These are phyloP conservation scores for Bryoerythrophyllum caledonicum DNA, from an alignment of 225 moss, liverwort and hornwort genomes.

Conservation along the genomic window DNA sequence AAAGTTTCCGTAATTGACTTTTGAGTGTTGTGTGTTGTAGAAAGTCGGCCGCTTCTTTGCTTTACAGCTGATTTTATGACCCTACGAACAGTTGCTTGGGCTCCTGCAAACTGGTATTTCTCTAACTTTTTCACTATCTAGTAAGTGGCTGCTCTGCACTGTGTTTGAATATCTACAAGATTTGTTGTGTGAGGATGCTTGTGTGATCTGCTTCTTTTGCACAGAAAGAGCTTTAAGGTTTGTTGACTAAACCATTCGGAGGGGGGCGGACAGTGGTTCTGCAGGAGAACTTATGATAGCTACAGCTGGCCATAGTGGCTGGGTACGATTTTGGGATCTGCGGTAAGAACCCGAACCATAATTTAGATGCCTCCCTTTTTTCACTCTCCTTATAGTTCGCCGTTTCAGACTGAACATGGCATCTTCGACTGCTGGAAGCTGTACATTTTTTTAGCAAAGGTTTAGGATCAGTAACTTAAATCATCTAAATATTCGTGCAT, in stretches of 20 bases:
- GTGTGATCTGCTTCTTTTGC: not conserved
- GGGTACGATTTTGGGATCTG: slow-evolving; percentile 92
- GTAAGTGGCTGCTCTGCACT: slow-evolving; percentile 7
- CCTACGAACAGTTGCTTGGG: slow-evolving; percentile 89
- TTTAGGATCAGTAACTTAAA: not conserved
- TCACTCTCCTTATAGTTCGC: not conserved
- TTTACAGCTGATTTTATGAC: slow-evolving; percentile 88
- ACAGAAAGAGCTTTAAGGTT: not conserved
- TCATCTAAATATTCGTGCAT: not conserved
- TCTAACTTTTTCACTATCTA: slow-evolving; percentile 9
- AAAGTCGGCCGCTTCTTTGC: slow-evolving; percentile 73
- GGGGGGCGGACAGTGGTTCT: slow-evolving; percentile 55
- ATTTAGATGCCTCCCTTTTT: slow-evolving; percentile 7
- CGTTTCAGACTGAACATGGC: slow-evolving; percentile 3
- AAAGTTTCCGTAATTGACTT: slow-evolving; percentile 12
- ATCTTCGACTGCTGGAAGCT: not conserved
- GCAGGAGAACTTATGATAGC: slow-evolving; percentile 77
- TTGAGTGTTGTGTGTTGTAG: slow-evolving; percentile 43
- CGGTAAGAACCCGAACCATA: slow-evolving; percentile 46
- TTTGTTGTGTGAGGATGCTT: slow-evolving; percentile 3
- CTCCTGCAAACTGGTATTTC: slow-evolving; percentile 72
- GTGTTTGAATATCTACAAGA: slow-evolving; percentile 10
- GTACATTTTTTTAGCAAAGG: not conserved
- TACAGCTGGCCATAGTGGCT: slow-evolving; percentile 95
- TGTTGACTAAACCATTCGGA: slow-evolving; percentile 10